Evolutionary conservation across 257 asterid species (phyloP), one percentile per base, ranked within the genome.

Genomic region (Penstemon newberryi): DNA sequence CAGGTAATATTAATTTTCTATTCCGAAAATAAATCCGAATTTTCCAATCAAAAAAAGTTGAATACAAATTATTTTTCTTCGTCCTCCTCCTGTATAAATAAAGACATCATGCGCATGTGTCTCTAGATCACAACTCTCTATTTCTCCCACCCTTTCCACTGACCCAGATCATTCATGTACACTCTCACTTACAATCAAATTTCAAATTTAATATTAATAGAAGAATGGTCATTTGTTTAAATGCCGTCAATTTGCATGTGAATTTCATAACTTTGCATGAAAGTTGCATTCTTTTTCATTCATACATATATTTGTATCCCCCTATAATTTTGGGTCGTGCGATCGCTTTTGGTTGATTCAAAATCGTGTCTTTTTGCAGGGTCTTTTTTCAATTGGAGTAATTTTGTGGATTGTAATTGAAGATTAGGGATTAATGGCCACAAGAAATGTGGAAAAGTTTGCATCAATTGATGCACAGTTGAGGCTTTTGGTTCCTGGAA

Each of bases 401-500:
- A 3, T 38, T 60, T 60, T 25, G 19, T 63, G 74, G n/a, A 53
- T 46, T 47, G 47, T 43, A 54, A 60, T 59, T 63, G 62, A 67
- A 60, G 49, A 67, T 51, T 49, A 66, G 52, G 58, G 60, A 70
- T 3, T 54, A 5, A 73, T 67, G 78, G 73, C 76, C 15, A 56
- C 51, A 12, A 65, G 56, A 52, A 76, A 75, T 65, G 33, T 75
- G 45, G 79, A 75, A 67, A 75, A 75, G 44, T 53, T 75, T 55
- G 71, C 75, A 13, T 82, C 89, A 5, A 84, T 84, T 77, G 89
- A 84, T 77, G 89, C 89, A 36, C 87, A 79, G 55, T 33, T 84
- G 76, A 79, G 89, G 82, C 82, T 73, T 54, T 71, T 84, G 83
- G 87, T 81, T 12, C 89, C 89, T 44, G 82, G 77, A 3, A 84